Base-by-base conservation (phyloP, 306 rosid species). In the Purshia tridentata region DNA sequence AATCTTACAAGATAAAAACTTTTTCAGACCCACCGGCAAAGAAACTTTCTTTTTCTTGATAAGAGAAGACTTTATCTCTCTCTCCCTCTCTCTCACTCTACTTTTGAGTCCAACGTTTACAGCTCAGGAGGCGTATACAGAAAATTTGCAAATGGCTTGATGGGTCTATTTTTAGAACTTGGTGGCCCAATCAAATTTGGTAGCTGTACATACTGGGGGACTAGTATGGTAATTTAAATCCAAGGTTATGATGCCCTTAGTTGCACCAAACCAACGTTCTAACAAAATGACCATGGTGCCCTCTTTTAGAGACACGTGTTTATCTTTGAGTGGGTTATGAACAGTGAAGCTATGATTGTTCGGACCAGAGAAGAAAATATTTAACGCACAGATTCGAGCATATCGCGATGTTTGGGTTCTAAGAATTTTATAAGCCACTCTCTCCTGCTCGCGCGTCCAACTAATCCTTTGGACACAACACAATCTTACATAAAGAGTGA, bases 121-220 rank as follows among this genome's bases (percentile, higher is more conserved):
- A 81, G 71, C 82, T 83, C 80, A 80, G 74, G 74, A 72, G n/a
- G 59, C 11, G 47, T 65, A 77, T 67, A 70, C 69, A 78, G 70
- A 68, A 58, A 68, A 50, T 70, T 39, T 72, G 53, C 48, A 65
- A 57, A 66, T 16, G 16, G 64, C 39, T 55, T 10, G 61, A 22
- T n/a, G 76, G n/a, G n/a, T n/a, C n/a, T n/a, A n/a, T n/a, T 63
- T 74, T 63, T 69, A 74, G 40, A 69, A 39, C 37, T 42, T 65
- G 68, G 78, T 65, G 68, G 78, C 62, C 87, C 70, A 78, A 78
- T 62, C 19, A 65, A 48, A 75, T 35, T 41, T 68, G 75, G 53
- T 60, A 70, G 77, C 81, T 63, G 88, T 47, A 53, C 48, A 65
- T 45, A 50, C 72, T 48, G 20, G 75, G 75, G 90, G 88, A 47